phyloP scores from a whole-genome alignment of 2,329 filamentous ascomycete genomes.

The Alternaria sp. region DNA sequence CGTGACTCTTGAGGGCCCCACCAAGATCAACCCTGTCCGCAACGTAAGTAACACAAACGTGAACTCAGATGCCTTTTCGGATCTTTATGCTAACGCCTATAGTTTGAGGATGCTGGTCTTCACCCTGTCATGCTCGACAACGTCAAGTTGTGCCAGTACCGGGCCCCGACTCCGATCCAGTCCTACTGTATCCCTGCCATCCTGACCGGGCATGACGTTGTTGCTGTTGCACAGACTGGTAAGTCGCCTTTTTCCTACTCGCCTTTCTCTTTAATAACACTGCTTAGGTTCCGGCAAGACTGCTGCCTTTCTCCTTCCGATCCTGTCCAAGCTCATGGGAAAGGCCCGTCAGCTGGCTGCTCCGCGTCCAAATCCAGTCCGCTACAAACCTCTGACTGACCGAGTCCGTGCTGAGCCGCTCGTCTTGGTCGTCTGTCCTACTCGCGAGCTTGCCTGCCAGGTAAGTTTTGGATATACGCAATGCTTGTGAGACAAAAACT shows the following conservation, averaged over 20 bases:
- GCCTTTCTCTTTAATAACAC: constrained; percentile 3
- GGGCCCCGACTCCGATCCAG: constrained; percentile 83
- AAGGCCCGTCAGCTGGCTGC: constrained; percentile 90
- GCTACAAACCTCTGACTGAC: constrained; percentile 61
- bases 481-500: background rate
- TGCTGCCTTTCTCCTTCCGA: constrained; percentile 87
- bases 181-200: constrained; percentile 84
- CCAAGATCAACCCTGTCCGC: constrained; percentile 58
- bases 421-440: constrained; percentile 84
- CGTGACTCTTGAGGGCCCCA: constrained; percentile 60
- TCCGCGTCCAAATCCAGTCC: constrained; percentile 71
- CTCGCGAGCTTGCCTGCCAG: constrained; percentile 88
- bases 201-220: constrained; percentile 77
- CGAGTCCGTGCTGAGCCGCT: constrained; percentile 81
- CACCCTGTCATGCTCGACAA: constrained; percentile 87
- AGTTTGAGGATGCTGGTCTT: constrained; percentile 79
- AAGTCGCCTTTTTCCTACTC: constrained; percentile 45
- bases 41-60: constrained; percentile 54
- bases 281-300: constrained; percentile 92
- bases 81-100: constrained; percentile 2
- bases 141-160: constrained; percentile 75
- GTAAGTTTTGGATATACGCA: background rate
- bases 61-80: background rate
- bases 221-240: constrained; percentile 94
- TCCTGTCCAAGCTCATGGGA: constrained; percentile 91